Conservation (phyloP, 2,329 filamentous ascomycete species). For the Colletotrichum chlorophyti region DNA sequence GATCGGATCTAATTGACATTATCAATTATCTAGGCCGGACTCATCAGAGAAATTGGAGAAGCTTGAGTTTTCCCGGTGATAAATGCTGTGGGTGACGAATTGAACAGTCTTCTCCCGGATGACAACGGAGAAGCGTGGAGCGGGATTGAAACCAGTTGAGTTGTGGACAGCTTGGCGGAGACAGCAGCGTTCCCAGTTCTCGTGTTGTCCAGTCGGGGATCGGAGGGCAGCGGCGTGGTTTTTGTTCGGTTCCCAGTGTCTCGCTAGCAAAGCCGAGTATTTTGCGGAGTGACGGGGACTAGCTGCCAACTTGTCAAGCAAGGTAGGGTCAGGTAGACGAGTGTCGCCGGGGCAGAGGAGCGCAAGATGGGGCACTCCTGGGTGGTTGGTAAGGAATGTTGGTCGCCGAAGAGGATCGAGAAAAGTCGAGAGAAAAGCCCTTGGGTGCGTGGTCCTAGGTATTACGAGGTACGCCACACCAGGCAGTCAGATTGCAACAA, state of each 20-base stretch:
- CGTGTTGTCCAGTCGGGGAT: constrained; percentile 15
- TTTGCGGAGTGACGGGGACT: background rate
- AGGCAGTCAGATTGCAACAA: constrained; percentile 17
- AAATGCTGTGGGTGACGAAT: constrained; percentile 8
- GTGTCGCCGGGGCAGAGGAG: constrained; percentile 3
- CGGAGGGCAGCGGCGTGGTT: background rate
- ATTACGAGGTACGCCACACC: constrained; percentile 30
- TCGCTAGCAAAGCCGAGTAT: constrained; percentile 1
- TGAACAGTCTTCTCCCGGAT: constrained; percentile 15
- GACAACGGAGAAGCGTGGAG: constrained; percentile 7
- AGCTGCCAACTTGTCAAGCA: constrained; percentile 4
- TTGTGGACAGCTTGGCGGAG: constrained; percentile 16
- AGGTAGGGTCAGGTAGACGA: constrained; percentile 10
- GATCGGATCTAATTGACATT: constrained; percentile 92
- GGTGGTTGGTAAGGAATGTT: constrained; percentile 24
- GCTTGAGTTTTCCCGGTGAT: constrained; percentile 7
- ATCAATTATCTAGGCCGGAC: constrained; percentile 75
- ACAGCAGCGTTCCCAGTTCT: constrained; percentile 14
- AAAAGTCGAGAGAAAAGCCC: constrained; percentile 9
- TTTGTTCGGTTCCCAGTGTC: constrained; percentile 7
- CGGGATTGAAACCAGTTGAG: constrained; percentile 3
- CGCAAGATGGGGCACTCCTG: constrained; percentile 16
- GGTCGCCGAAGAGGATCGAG: constrained; percentile 21
- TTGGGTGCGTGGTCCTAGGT: constrained; percentile 24
- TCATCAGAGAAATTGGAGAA: constrained; percentile 45